These are phyloP conservation scores for Dalbergia oliveri DNA, from an alignment of 306 rosid genomes.

Conservation along the genomic window DNA sequence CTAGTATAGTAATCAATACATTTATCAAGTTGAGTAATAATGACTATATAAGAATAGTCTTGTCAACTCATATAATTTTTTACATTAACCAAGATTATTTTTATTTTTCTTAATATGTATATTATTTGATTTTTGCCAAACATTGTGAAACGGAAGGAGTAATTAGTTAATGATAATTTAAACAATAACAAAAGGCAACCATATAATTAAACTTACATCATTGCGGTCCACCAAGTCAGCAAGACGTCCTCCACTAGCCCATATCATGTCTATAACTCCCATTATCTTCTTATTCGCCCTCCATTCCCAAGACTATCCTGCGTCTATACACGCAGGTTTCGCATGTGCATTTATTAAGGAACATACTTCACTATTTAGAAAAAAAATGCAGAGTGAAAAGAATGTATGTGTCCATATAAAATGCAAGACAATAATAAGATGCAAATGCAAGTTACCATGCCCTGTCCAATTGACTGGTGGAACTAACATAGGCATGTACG, in stretches of 20 bases:
- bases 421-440: conserved; percentile 27
- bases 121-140: too few relatives aligned
- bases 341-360: conserved; percentile 24
- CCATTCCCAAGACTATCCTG: conserved; percentile 93
- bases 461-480: conserved; percentile 93
- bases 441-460: conserved; percentile 59
- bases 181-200: conserved; percentile 7
- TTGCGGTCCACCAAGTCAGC: conserved; percentile 87
- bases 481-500: conserved; percentile 96
- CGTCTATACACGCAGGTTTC: conserved; percentile 61
- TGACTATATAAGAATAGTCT: too few relatives aligned
- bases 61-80: too few relatives aligned
- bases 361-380: neutral
- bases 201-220: conserved; percentile 74
- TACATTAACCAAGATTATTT: too few relatives aligned
- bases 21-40: too few relatives aligned
- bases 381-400: conserved; percentile 8
- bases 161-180: conserved; percentile 27
- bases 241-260: conserved; percentile 86
- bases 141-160: too few relatives aligned
- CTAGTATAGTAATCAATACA: too few relatives aligned
- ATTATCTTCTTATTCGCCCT: conserved; percentile 81
- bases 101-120: too few relatives aligned
- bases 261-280: conserved; percentile 77
- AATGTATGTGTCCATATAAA: neutral